phyloP scores from a whole-genome alignment of 768 basidiomycete species.

The Boletus barrowsii region DNA sequence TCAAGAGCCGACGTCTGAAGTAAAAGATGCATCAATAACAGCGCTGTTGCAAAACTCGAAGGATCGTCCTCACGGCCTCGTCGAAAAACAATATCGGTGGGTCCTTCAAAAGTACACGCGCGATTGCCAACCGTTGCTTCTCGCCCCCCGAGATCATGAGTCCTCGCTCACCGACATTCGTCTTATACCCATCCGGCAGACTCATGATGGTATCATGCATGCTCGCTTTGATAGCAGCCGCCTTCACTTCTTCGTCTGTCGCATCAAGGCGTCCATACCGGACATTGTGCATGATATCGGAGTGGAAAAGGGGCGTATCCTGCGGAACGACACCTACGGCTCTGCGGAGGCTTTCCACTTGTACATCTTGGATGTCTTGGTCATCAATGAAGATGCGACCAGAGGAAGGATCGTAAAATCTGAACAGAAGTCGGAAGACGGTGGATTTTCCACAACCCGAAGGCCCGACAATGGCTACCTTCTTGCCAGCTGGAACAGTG shows the following conservation, averaged over 20 bases:
- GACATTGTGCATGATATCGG: slow-evolving; percentile 92
- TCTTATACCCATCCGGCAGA: slow-evolving; percentile 83
- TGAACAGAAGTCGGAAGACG: slow-evolving; percentile 87
- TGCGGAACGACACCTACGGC: slow-evolving; percentile 94
- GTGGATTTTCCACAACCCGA: slow-evolving; percentile 98
- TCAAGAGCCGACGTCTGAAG: slow-evolving; percentile 90
- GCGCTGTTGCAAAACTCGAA: background rate
- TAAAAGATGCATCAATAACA: background rate
- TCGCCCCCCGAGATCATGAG: slow-evolving; percentile 99
- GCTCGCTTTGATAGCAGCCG: slow-evolving; percentile 82
- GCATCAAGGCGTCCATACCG: slow-evolving; percentile 88
- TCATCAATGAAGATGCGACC: slow-evolving; percentile 87
- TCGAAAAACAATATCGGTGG: slow-evolving; percentile 97
- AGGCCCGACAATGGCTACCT: slow-evolving; percentile 95
- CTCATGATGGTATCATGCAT: slow-evolving; percentile 77
- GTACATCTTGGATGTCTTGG: slow-evolving; percentile 76
- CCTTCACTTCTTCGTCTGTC: slow-evolving; percentile 83
- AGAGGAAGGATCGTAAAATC: slow-evolving; percentile 84
- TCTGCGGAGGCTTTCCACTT: slow-evolving; percentile 67
- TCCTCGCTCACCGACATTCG: slow-evolving; percentile 93
- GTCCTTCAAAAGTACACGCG: slow-evolving; percentile 88
- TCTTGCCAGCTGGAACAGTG: slow-evolving; percentile 92
- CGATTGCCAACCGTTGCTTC: slow-evolving; percentile 95
- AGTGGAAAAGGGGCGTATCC: slow-evolving; percentile 96
- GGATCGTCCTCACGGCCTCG: slow-evolving; percentile 73